Conservation (phyloP, 257 asterid genomes). For the Solanum virginianum region DNA sequence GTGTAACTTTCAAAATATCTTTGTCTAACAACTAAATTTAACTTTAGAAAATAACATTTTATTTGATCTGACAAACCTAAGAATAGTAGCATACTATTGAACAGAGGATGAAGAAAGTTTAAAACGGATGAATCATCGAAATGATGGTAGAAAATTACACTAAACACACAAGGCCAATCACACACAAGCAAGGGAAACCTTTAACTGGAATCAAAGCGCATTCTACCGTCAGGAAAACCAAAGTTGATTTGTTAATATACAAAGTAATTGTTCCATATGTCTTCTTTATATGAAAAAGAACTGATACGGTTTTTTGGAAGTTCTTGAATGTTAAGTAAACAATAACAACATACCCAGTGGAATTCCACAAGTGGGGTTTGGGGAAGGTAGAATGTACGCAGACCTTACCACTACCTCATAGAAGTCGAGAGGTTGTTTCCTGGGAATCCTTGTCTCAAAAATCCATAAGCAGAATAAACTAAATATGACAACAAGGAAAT, state of each 20-base stretch:
- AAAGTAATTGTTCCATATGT: not conserved
- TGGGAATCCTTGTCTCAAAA: too few species aligned
- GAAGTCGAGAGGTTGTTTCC: too few species aligned
- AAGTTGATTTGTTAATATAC: not conserved
- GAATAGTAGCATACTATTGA: not conserved
- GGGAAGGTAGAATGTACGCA: too few species aligned
- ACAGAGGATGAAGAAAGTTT: not conserved
- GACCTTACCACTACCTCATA: too few species aligned
- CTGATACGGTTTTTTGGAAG: not conserved
- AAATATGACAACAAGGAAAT: too few species aligned
- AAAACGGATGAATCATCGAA: not conserved
- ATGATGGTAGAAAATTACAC: too few species aligned
- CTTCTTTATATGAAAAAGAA: not conserved
- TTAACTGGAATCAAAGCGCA: not conserved
- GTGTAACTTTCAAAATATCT: not conserved
- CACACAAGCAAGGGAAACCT: not conserved
- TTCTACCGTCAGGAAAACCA: not conserved
- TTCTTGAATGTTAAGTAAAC: not conserved
- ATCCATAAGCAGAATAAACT: too few species aligned
- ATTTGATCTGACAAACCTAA: not conserved
- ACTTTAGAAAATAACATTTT: not conserved
- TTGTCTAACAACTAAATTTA: not conserved
- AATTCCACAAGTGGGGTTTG: not conserved
- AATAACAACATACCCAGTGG: too few species aligned
- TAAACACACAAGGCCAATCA: not conserved